A percentile compares a stretch with the other conserved stretches of the same genome.
These are phyloP conservation scores for Solanum rostratum DNA, from an alignment of 257 asterid genomes.

Conservation along the genomic window DNA sequence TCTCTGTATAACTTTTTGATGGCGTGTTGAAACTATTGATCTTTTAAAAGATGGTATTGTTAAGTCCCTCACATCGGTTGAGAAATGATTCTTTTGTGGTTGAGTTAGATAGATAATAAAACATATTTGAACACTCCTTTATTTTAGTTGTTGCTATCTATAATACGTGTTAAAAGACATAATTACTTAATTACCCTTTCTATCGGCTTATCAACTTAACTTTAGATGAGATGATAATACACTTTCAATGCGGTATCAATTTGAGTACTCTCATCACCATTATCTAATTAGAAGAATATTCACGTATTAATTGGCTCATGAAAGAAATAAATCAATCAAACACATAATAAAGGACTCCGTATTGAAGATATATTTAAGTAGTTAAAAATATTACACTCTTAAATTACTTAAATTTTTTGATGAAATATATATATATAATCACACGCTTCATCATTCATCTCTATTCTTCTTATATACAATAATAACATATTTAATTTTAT, in stretches of 20 bases:
- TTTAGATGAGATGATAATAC: neutral
- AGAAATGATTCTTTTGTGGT: no score
- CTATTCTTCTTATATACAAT: no score
- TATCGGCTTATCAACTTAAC: neutral
- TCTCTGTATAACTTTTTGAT: no score
- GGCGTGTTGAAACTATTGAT: no score
- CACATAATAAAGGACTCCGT: neutral
- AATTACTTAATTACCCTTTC: neutral
- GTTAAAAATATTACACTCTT: accelerated
- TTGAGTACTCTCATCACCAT: neutral
- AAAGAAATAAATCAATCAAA: neutral
- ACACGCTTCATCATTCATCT: no score
- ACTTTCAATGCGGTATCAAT: neutral
- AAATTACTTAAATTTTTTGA: no score
- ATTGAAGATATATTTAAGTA: neutral
- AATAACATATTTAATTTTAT: no score
- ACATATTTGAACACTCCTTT: no score
- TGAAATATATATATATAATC: no score
- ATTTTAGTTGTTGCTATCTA: neutral
- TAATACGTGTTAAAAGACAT: neutral
- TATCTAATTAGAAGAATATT: neutral
- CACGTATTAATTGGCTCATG: neutral
- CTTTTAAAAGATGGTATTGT: neutral
- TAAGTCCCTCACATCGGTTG: no score
- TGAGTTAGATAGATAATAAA: neutral